phyloP scores from a whole-genome alignment of 257 asterid genomes.

The Scutellaria minor region DNA sequence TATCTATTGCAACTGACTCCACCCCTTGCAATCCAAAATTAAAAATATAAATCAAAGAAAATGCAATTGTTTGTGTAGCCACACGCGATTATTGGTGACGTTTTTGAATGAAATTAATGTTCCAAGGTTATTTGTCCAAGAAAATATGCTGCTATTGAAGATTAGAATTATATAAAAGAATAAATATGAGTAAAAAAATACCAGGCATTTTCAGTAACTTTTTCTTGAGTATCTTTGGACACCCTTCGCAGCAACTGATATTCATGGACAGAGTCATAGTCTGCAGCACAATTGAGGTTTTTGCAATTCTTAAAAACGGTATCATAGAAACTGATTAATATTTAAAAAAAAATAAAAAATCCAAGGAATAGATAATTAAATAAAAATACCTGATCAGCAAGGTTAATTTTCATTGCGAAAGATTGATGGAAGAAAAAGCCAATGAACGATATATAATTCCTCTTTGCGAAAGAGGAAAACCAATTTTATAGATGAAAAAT shows the following conservation, averaged over 20 bases:
- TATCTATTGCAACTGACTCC: constrained; percentile 19
- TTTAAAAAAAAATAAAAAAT: background rate
- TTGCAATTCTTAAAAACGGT: background rate
- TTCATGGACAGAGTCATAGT: constrained; percentile 35
- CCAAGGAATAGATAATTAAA: background rate
- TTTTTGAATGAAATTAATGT: too few relatives aligned
- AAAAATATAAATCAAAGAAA: background rate
- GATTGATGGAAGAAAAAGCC: constrained; percentile 9
- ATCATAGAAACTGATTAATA: background rate
- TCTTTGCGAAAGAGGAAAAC: background rate
- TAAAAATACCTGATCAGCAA: constrained; percentile 13
- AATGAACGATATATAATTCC: background rate
- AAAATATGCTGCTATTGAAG: too few relatives aligned
- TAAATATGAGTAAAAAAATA: background rate
- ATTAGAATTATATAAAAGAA: too few relatives aligned
- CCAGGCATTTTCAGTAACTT: constrained; percentile 38
- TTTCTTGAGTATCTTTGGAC: constrained; percentile 32
- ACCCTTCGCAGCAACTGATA: constrained; percentile 38
- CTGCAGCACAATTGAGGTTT: constrained; percentile 26
- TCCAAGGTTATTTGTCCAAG: too few relatives aligned
- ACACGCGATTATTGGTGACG: too few relatives aligned
- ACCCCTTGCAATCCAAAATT: constrained; percentile 32
- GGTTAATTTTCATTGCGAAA: constrained; percentile 37
- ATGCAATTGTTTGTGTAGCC: too few relatives aligned
- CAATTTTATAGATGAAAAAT: constrained; percentile 9